A percentile compares a stretch with the other conserved stretches of the same genome.
Conservation (phyloP, 2,329 filamentous ascomycete genomes). For the Aspergillus phoenicis region DNA sequence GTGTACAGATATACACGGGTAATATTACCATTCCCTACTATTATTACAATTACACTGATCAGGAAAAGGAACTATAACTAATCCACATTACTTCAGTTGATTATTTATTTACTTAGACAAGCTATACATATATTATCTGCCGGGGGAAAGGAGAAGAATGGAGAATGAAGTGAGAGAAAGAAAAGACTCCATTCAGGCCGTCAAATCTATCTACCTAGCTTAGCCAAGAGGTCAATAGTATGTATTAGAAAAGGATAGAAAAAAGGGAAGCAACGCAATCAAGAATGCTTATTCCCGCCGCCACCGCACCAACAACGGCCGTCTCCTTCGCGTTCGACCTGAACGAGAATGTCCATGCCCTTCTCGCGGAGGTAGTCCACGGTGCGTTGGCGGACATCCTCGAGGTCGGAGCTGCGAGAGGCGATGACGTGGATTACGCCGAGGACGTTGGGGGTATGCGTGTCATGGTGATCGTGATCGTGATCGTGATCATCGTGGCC, state of each 20-base stretch:
- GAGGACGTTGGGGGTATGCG: constrained; percentile 54
- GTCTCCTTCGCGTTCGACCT: constrained; percentile 85
- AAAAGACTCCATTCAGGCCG: not conserved
- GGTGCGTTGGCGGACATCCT: constrained; percentile 82
- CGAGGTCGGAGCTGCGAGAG: constrained; percentile 69
- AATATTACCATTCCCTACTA: too few relatives aligned
- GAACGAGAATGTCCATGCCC: constrained; percentile 79
- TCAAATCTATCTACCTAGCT: not conserved
- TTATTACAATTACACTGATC: too few relatives aligned
- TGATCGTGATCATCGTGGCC: constrained; percentile 29
- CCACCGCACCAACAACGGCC: constrained; percentile 64
- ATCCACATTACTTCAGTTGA: too few relatives aligned
- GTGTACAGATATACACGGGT: too few relatives aligned
- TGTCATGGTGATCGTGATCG: constrained; percentile 25
- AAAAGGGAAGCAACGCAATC: not conserved
- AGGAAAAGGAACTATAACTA: too few relatives aligned
- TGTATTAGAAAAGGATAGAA: not conserved
- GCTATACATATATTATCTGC: too few relatives aligned
- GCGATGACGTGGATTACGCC: constrained; percentile 88
- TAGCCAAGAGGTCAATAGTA: not conserved
- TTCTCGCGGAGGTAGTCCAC: constrained; percentile 69
- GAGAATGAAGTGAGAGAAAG: not conserved
- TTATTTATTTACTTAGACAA: too few relatives aligned
- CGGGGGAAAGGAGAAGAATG: not conserved
- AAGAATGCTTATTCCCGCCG: constrained; percentile 44